Evolutionary conservation across 2,329 filamentous ascomycete species (phyloP).

Genomic region (Xenoacremonium recifei): DNA sequence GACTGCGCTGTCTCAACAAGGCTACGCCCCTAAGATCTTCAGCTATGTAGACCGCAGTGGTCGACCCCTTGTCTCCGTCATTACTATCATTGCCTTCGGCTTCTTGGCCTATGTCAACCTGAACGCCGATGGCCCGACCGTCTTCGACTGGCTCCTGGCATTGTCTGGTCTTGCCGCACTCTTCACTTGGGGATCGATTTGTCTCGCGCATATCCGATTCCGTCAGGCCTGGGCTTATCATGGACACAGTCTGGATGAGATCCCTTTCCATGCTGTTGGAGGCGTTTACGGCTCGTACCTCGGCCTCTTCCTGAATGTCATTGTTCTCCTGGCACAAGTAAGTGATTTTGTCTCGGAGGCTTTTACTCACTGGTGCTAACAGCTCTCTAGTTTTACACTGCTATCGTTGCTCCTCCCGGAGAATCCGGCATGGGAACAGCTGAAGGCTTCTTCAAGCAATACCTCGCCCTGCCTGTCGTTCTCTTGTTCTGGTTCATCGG

Average conservation of each 20-base stretch:
- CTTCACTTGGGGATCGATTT: constrained; percentile 66
- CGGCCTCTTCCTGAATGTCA: constrained; percentile 55
- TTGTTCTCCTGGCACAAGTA: constrained; percentile 56
- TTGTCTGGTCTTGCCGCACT: constrained; percentile 62
- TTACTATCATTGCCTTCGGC: constrained; percentile 45
- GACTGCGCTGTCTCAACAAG: constrained; percentile 52
- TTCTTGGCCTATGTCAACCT: constrained; percentile 48
- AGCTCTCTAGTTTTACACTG: constrained; percentile 45
- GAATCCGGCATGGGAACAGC: constrained; percentile 36
- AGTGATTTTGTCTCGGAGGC: constrained; percentile 18
- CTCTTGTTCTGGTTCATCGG: constrained; percentile 55
- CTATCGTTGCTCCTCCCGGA: constrained; percentile 38
- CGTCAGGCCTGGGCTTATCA: constrained; percentile 58
- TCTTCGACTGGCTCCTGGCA: constrained; percentile 65
- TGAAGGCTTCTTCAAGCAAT: constrained; percentile 54
- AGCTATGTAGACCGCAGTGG: constrained; percentile 53
- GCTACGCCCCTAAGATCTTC: constrained; percentile 53
- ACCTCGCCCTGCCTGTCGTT: constrained; percentile 54
- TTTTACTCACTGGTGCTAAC: constrained; percentile 5
- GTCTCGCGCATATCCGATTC: constrained; percentile 63
- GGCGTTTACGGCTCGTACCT: constrained; percentile 64
- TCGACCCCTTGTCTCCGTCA: constrained; percentile 46
- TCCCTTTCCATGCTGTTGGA: constrained; percentile 61
- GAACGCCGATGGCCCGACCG: constrained; percentile 43
- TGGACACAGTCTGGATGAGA: constrained; percentile 61